Percentiles rank a stretch among this genome's conserved stretches.
phyloP scores from a whole-genome alignment of 306 rosid species.

The Cicer chorassanicum region DNA sequence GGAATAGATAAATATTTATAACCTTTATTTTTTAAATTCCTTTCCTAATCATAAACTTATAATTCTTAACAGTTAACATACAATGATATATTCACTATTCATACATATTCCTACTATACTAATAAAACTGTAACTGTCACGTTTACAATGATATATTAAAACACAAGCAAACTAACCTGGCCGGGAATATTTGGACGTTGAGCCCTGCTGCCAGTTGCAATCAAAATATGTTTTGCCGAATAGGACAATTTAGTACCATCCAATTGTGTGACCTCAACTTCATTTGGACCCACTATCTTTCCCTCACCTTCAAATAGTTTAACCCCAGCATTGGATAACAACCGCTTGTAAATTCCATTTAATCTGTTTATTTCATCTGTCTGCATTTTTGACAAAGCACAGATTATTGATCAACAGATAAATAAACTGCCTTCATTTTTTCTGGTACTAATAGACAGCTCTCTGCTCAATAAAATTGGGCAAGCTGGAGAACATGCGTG shows the following conservation, averaged over 20 bases:
- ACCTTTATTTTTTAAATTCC: too few species aligned
- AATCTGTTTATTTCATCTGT: slow-evolving; percentile 86
- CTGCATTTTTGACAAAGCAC: slow-evolving; percentile 56
- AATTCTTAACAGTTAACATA: too few species aligned
- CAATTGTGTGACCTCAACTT: slow-evolving; percentile 93
- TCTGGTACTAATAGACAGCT: slow-evolving; percentile 19
- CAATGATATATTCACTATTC: neutral
- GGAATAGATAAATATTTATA: too few species aligned
- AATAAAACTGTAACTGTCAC: slow-evolving; percentile 1
- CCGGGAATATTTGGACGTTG: slow-evolving; percentile 81
- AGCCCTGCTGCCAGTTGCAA: slow-evolving; percentile 97
- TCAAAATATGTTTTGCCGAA: slow-evolving; percentile 87
- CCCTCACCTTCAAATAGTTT: slow-evolving; percentile 95
- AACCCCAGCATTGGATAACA: slow-evolving; percentile 83
- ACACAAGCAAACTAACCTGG: slow-evolving; percentile 60
- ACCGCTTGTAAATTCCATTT: slow-evolving; percentile 92
- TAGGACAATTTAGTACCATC: slow-evolving; percentile 94
- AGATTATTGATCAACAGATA: slow-evolving; percentile 16
- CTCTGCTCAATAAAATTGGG: slow-evolving; percentile 32
- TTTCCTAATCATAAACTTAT: too few species aligned
- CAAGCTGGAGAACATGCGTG: slow-evolving; percentile 19
- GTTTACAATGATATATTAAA: slow-evolving; percentile 26
- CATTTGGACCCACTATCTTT: slow-evolving; percentile 82
- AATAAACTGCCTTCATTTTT: slow-evolving; percentile 13
- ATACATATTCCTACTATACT: slow-evolving; percentile 1